Conservation (phyloP, 2,329 filamentous ascomycete species). For the Fusarium torulosum region DNA sequence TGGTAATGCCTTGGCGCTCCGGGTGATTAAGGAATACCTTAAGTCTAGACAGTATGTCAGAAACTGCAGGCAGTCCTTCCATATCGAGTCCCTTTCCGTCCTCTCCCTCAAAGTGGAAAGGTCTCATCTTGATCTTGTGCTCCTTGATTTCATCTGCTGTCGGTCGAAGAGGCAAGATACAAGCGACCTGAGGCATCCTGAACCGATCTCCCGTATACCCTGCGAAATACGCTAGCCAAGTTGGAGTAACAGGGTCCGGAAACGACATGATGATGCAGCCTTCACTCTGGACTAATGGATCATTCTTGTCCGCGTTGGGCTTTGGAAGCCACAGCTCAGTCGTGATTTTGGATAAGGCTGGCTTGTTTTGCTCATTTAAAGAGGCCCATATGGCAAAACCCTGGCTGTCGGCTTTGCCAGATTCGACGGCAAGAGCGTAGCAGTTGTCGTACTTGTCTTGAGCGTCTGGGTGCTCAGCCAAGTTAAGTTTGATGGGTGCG, state of each 20-base stretch:
- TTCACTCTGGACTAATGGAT: neutral
- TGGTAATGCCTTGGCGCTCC: neutral
- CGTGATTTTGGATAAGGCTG: neutral
- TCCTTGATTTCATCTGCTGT: neutral
- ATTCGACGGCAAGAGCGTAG: constrained; percentile 2
- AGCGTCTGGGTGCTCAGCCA: neutral
- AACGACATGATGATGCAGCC: constrained; percentile 21
- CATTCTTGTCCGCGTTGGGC: neutral
- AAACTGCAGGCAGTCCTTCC: neutral
- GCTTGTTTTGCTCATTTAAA: neutral
- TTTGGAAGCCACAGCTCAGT: constrained; percentile 15
- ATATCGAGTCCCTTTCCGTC: neutral
- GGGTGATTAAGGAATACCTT: neutral
- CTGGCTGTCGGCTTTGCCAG: neutral
- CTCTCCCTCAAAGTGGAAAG: neutral
- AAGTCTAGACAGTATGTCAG: neutral
- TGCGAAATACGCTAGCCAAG: neutral
- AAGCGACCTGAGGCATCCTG: constrained; percentile 4
- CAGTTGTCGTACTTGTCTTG: rapidly evolving
- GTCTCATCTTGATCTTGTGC: neutral
- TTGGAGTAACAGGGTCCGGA: neutral
- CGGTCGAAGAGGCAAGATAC: neutral
- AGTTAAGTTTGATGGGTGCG: neutral
- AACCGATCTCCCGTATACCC: neutral
- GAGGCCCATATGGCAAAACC: neutral